A percentile compares a stretch with the other conserved stretches of the same genome.
Conservation (phyloP, 2,329 filamentous ascomycete species). For the Arthrobotrys musiformis region DNA sequence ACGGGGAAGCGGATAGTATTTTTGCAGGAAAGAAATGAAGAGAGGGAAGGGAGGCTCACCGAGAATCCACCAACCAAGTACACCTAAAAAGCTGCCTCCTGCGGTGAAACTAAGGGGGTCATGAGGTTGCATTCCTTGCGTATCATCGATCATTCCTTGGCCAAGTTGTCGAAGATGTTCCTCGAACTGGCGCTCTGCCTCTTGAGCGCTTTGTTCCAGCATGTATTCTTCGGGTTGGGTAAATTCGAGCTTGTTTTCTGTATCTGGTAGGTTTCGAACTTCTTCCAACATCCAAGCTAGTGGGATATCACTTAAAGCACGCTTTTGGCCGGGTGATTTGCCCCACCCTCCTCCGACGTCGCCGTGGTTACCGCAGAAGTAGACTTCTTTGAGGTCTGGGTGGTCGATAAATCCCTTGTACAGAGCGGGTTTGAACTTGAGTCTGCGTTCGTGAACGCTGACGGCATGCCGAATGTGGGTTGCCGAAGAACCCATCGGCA, state of each 20-base stretch:
- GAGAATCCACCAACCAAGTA: constrained; percentile 62
- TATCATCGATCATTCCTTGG: constrained; percentile 43
- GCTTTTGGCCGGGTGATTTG: constrained; percentile 60
- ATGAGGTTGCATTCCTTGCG: constrained; percentile 59
- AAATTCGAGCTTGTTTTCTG: constrained; percentile 53
- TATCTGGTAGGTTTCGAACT: constrained; percentile 60
- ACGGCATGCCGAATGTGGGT: constrained; percentile 68
- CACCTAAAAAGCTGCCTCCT: constrained; percentile 59
- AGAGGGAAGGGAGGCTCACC: constrained; percentile 53
- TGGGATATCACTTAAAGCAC: constrained; percentile 66
- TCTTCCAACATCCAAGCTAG: constrained; percentile 69
- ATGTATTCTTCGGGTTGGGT: constrained; percentile 46
- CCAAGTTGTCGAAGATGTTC: constrained; percentile 46
- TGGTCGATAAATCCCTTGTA: constrained; percentile 61
- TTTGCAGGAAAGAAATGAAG: neutral
- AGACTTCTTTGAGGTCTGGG: constrained; percentile 65
- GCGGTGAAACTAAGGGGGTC: constrained; percentile 61
- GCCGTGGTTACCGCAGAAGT: constrained; percentile 69
- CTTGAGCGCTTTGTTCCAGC: constrained; percentile 19
- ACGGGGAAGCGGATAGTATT: neutral
- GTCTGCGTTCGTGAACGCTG: constrained; percentile 68
- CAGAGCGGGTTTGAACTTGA: constrained; percentile 69
- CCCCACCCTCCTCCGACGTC: constrained; percentile 70
- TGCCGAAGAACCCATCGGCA: constrained; percentile 64
- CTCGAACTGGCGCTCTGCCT: constrained; percentile 39